Conservation (phyloP, 108 stramenopile species). For the Aurantiochytrium sp. region DNA sequence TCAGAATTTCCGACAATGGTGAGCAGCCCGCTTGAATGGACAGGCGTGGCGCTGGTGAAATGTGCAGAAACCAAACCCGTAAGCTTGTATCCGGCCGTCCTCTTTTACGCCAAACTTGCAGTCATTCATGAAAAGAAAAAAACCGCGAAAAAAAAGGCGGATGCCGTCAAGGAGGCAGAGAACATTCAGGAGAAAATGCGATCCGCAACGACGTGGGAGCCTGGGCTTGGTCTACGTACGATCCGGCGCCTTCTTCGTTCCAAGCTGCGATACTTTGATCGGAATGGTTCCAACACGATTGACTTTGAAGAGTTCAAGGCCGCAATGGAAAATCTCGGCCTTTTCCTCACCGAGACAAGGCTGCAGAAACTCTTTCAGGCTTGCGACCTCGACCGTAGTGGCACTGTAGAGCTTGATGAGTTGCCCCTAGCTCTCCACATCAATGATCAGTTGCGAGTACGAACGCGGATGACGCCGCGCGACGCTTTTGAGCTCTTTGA, state of each 20-base stretch:
- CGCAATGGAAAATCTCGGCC: conserved; percentile 24
- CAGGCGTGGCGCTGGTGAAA: not conserved
- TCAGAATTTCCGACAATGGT: not conserved
- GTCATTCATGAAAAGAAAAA: not conserved
- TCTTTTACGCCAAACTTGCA: not conserved
- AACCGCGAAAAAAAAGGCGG: not conserved
- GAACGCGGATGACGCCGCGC: conserved; percentile 37
- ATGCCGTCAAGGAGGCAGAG: not conserved
- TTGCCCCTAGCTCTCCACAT: not conserved
- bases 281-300: conserved; percentile 47
- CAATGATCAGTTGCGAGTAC: conserved; percentile 38
- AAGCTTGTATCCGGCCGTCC: not conserved
- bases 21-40: not conserved
- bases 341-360: not conserved
- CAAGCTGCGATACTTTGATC: conserved; percentile 48
- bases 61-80: not conserved
- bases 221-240: not conserved
- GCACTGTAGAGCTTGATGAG: not conserved
- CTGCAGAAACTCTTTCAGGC: not conserved
- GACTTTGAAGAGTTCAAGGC: conserved; percentile 58
- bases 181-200: not conserved
- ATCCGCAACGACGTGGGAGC: not conserved
- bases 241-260: not conserved
- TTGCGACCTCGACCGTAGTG: not conserved
- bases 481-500: conserved; percentile 67